Evolutionary conservation across 768 basidiomycete species (phyloP).

Genomic region (Podaxis sp.): DNA sequence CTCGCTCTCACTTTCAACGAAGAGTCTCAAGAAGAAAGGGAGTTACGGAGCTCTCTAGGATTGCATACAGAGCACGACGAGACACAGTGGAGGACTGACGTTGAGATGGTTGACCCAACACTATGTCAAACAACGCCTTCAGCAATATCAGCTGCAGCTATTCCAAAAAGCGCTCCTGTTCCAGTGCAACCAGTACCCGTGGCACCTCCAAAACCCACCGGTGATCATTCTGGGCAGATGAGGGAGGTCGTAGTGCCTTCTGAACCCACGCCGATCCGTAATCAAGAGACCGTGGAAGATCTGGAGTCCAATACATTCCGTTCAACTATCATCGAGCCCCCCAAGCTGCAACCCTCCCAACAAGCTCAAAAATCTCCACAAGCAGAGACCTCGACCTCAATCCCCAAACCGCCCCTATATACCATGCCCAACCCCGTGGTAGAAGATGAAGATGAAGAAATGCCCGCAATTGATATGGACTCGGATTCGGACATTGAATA

Average conservation of each 20-base stretch:
- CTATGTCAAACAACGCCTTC: not conserved
- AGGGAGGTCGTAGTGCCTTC: not conserved
- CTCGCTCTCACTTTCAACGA: constrained; percentile 62
- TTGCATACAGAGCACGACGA: constrained; percentile 23
- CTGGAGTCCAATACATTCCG: not conserved
- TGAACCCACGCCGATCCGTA: not conserved
- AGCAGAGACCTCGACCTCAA: not conserved
- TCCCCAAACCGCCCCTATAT: not conserved
- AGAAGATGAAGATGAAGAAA: constrained; percentile 68
- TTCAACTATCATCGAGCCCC: not conserved
- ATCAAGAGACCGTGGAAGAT: not conserved
- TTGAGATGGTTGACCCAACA: not conserved
- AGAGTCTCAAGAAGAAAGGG: constrained; percentile 62
- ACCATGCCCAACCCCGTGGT: constrained; percentile 1
- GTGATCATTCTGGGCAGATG: not conserved
- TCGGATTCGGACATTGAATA: constrained; percentile 73
- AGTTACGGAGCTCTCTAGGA: constrained; percentile 39
- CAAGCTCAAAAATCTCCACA: not conserved
- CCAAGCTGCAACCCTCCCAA: not conserved
- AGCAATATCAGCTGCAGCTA: not conserved
- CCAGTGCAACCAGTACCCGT: not conserved
- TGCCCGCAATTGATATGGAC: constrained; percentile 75
- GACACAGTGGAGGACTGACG: not conserved
- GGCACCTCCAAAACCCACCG: not conserved
- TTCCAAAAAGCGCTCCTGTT: not conserved